phyloP scores from a whole-genome alignment of 2,329 filamentous ascomycete species.

The Pseudopyricularia javanii region DNA sequence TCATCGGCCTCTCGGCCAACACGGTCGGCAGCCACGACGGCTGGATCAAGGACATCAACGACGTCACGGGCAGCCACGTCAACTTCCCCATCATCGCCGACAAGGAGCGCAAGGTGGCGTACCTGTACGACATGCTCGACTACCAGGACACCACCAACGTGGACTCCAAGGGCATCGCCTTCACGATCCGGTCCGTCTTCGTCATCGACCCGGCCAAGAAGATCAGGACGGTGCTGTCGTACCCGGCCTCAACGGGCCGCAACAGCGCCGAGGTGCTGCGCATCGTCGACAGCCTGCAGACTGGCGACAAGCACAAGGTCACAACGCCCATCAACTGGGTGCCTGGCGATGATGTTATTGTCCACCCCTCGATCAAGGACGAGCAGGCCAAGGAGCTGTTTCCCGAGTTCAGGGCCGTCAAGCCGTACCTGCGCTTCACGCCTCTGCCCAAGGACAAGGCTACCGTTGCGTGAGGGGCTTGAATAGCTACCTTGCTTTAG shows the following conservation, averaged over 20 bases:
- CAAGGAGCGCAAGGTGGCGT: conserved; percentile 64
- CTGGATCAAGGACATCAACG: conserved; percentile 85
- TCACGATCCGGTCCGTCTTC: conserved; percentile 92
- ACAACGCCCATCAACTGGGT: conserved; percentile 88
- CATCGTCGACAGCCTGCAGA: conserved; percentile 68
- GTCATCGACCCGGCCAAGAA: conserved; percentile 90
- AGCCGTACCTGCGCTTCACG: conserved; percentile 66
- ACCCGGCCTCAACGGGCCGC: conserved; percentile 81
- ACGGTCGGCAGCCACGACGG: conserved; percentile 69
- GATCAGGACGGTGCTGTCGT: conserved; percentile 83
- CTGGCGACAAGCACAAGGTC: conserved; percentile 76
- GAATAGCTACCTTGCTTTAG: neutral
- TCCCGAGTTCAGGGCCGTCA: conserved; percentile 58
- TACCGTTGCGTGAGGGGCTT: conserved; percentile 15
- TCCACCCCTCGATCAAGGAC: conserved; percentile 70
- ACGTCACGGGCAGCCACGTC: conserved; percentile 59
- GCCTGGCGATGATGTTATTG: conserved; percentile 81
- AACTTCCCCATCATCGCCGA: conserved; percentile 73
- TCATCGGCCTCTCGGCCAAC: conserved; percentile 85
- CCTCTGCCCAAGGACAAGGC: conserved; percentile 44
- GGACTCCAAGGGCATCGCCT: conserved; percentile 71
- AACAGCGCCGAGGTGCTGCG: conserved; percentile 71
- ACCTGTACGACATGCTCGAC: conserved; percentile 73
- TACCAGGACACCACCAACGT: conserved; percentile 73
- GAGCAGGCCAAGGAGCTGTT: conserved; percentile 83